Evolutionary conservation across 495 filamentous ascomycete species (phyloP).

Genomic region (Xylaria curta): DNA sequence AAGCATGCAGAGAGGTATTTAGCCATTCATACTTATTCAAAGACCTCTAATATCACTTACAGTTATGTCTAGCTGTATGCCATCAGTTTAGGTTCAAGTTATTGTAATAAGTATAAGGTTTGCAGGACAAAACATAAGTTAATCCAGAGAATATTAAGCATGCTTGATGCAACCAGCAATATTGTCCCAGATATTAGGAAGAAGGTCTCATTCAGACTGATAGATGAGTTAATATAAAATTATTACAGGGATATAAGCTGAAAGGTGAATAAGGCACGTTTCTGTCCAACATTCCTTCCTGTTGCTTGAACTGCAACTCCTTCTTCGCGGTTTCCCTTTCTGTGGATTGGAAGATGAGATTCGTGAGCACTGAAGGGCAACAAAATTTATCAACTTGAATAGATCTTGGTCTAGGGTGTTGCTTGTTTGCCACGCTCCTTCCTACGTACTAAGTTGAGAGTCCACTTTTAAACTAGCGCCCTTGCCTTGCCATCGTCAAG

Average conservation of each 20-base stretch:
- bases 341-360: not conserved
- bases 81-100: not conserved
- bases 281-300: not conserved
- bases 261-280: not conserved
- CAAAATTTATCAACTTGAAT: not conserved
- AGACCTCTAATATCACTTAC: not conserved
- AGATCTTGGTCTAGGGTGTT: not conserved
- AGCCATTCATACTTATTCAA: not conserved
- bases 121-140: not conserved
- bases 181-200: not conserved
- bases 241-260: not conserved
- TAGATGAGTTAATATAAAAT: not conserved
- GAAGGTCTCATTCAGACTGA: not conserved
- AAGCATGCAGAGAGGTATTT: not conserved
- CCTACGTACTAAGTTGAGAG: not conserved
- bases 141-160: not conserved
- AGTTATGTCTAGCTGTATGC: not conserved
- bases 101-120: not conserved
- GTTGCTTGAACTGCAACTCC: not conserved
- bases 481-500: not conserved
- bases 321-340: not conserved
- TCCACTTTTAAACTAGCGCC: not conserved
- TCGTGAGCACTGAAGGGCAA: not conserved
- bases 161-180: not conserved
- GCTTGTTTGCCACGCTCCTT: constrained; percentile 3